Percentiles rank a stretch among this genome's conserved stretches.
Evolutionary conservation across 2,329 filamentous ascomycete genomes (phyloP).

Genomic region (Cladosporium halotolerans): DNA sequence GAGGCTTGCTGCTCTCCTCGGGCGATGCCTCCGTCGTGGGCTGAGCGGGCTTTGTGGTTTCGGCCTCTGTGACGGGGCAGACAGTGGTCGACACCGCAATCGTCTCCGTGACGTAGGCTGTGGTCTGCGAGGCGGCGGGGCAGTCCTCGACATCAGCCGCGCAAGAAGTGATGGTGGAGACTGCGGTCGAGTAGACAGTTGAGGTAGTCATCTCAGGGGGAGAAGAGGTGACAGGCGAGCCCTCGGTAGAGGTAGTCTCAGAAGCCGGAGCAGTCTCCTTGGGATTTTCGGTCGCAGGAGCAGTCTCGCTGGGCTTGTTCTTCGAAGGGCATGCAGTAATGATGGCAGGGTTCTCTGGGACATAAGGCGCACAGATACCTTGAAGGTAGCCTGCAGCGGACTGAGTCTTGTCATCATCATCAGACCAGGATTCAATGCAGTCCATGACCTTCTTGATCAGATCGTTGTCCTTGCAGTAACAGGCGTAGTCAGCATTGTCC

Average conservation of each 20-base stretch:
- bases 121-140: slow-evolving; percentile 21
- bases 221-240: slow-evolving; percentile 6
- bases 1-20: slow-evolving; percentile 1
- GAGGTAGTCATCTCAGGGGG: slow-evolving; percentile 11
- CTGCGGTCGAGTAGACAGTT: slow-evolving; percentile 17
- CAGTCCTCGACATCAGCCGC: slow-evolving; percentile 31
- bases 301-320: slow-evolving; percentile 41
- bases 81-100: slow-evolving; percentile 36
- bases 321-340: slow-evolving; percentile 63
- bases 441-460: slow-evolving; percentile 75
- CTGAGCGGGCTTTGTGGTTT: background rate
- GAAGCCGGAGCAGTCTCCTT: slow-evolving; percentile 11
- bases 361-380: slow-evolving; percentile 77
- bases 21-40: background rate
- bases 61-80: slow-evolving; percentile 26
- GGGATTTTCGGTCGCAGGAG: slow-evolving; percentile 8
- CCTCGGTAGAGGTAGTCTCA: slow-evolving; percentile 11
- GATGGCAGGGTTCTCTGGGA: slow-evolving; percentile 74
- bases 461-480: slow-evolving; percentile 76
- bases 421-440: slow-evolving; percentile 74
- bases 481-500: slow-evolving; percentile 73
- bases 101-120: slow-evolving; percentile 26
- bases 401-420: slow-evolving; percentile 58
- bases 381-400: slow-evolving; percentile 77
- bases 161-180: slow-evolving; percentile 34